A percentile compares a stretch with the other conserved stretches of the same genome.
Evolutionary conservation across 164 flowering plant genomes (phyloP).

Genomic region (Platanus orientalis): DNA sequence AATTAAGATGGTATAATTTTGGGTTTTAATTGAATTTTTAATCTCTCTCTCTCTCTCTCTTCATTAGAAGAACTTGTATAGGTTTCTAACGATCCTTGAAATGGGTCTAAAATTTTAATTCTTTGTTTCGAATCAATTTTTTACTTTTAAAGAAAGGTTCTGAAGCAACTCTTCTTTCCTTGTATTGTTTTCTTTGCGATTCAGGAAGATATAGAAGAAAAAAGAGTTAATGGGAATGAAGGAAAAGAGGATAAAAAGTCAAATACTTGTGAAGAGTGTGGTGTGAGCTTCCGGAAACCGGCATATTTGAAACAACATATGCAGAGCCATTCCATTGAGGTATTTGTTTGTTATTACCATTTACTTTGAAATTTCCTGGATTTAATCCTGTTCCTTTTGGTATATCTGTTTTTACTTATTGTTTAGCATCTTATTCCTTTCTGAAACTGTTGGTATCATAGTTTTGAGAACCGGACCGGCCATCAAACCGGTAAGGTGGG

Average conservation of each 20-base stretch:
- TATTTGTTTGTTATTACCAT: constrained; percentile 6
- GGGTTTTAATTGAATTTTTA: background rate
- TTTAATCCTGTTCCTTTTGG: too few relatives aligned
- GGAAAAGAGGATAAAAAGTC: constrained; percentile 13
- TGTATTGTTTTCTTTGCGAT: background rate
- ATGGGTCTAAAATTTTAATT: too few relatives aligned
- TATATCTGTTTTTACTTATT: background rate
- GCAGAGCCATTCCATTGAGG: constrained; percentile 85
- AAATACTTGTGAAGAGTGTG: constrained; percentile 65
- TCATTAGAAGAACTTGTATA: too few relatives aligned
- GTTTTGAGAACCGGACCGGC: too few relatives aligned
- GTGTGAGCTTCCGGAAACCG: constrained; percentile 65
- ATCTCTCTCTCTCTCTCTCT: too few relatives aligned
- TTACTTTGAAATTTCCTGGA: background rate
- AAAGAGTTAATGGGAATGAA: constrained; percentile 12
- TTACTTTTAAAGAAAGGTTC: background rate
- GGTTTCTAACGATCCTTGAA: too few relatives aligned
- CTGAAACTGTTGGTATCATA: too few relatives aligned
- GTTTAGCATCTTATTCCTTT: too few relatives aligned
- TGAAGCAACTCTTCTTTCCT: background rate
- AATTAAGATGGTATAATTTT: background rate
- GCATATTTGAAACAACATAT: constrained; percentile 84
- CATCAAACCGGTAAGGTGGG: too few relatives aligned
- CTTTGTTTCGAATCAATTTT: too few relatives aligned
- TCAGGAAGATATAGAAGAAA: constrained; percentile 36